Base-by-base conservation (phyloP, 1,139 yeast genomes). In the Debaryomyces psychrophilus region DNA sequence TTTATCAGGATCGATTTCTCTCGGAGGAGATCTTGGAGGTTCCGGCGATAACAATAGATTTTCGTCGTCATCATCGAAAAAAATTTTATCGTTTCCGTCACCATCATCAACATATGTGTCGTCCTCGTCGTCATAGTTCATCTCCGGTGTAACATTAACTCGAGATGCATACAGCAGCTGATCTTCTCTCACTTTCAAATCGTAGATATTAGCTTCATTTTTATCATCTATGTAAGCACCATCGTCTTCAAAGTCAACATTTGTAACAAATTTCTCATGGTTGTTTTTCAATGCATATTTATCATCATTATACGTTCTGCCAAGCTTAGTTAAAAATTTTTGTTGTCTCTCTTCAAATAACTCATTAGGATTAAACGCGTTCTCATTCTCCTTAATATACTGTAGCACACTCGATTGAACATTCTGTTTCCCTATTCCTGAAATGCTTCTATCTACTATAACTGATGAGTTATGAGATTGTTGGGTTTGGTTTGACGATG, bases 1-100 rank as follows among this genome's bases (percentile, higher is more conserved):
- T 60, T 87, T 86, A 48, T 80, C 87, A 5, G 96, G 96, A 60
- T 89, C 93, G 47, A 92, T 69, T 56, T 90, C 96, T 46, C 82
- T 79, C 25, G 95, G 93, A 1, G 95, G 95, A 8, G 89, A 83
- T 25, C 90, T 68, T 1, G 96, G 95, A 2, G 90, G 85, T 27
- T 85, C 82, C 1, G 84, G 83, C 8, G 77, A 76, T 14, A 70
- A 48, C 28, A 77, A 59, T 39, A 56, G 44, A 28, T 53, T 60
- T 4, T 51, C 57, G 28, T 55, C 54, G 20, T 59, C 61, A 20
- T 54, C 62, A 15, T 59, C 60, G 17, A 53, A 58, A 28, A 56
- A 57, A 15, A 60, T 57, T 2, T 57, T 56, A 40, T 50, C 54
- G 7, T 50, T 53, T 17, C 48, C 46, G n/a, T 45, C 47, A 20